Evolutionary conservation across 208 protist genomes (phyloP).

Genomic region (Histomonas meleagridis): DNA sequence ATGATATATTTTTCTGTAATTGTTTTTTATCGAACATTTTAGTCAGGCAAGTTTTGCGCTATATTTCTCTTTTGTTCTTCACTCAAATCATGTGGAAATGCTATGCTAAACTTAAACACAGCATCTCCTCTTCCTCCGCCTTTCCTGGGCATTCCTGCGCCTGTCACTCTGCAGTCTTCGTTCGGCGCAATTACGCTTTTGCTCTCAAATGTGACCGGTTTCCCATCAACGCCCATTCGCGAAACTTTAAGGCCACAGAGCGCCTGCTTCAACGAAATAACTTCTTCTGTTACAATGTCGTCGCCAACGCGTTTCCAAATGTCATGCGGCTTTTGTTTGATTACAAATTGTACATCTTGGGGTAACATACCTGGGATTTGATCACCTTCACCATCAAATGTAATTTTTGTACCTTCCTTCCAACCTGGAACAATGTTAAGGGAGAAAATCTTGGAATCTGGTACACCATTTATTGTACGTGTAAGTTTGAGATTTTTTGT

Average conservation of each 20-base stretch:
- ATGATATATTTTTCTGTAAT: no score
- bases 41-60: neutral
- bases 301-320: constrained; percentile 41
- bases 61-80: neutral
- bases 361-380: constrained; percentile 30
- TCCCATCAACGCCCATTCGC: neutral
- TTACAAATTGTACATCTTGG: constrained; percentile 39
- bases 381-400: constrained; percentile 39
- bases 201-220: neutral
- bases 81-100: neutral
- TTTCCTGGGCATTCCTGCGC: neutral
- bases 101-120: neutral
- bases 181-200: neutral
- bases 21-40: no score
- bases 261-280: constrained; percentile 43
- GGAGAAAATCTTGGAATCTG: constrained; percentile 30
- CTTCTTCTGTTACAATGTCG: constrained; percentile 42
- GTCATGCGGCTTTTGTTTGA: constrained; percentile 40
- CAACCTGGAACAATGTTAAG: constrained; percentile 24
- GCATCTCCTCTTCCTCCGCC: neutral
- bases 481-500: constrained; percentile 15
- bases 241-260: constrained; percentile 45
- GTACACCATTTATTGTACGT: neutral
- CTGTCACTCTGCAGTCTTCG: neutral
- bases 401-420: constrained; percentile 41